Evolutionary conservation across 208 protist species (phyloP).

Genomic region (Trypanosoma scelopori): DNA sequence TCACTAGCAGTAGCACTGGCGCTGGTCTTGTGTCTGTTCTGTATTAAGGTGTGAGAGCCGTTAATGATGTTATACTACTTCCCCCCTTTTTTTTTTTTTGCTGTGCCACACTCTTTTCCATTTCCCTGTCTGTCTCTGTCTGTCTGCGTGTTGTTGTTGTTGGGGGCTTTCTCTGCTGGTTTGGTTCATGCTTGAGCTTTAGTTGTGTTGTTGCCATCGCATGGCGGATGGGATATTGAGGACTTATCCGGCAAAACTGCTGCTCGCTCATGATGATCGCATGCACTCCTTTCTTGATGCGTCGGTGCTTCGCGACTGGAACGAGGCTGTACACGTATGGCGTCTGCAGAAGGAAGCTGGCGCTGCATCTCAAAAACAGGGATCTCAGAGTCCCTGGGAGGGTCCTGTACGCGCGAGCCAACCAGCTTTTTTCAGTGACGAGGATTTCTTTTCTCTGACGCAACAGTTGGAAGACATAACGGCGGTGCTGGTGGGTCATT

Average conservation of each 20-base stretch:
- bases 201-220: background rate
- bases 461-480: constrained; percentile 46
- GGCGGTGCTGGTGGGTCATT: constrained; percentile 3
- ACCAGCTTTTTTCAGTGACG: constrained; percentile 24
- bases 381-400: background rate
- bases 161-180: background rate
- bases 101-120: too few species aligned
- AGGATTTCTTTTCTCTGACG: constrained; percentile 57
- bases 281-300: constrained; percentile 17
- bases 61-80: background rate
- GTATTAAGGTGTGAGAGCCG: background rate
- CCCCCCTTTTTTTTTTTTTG: background rate
- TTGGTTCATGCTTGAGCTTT: constrained; percentile 8
- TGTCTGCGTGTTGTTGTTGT: background rate
- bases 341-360: constrained; percentile 8
- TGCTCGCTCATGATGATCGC: constrained; percentile 29
- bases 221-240: background rate
- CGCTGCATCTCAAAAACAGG: constrained; percentile 12
- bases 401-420: background rate
- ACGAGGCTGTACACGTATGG: constrained; percentile 22
- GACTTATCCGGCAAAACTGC: constrained; percentile 19
- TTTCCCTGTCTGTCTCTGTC: background rate
- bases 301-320: constrained; percentile 18
- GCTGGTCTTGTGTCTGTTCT: too few species aligned
- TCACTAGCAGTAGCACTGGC: too few species aligned